phyloP scores from a whole-genome alignment of 1,139 yeast species.

The Suhomyces anneliseae region DNA sequence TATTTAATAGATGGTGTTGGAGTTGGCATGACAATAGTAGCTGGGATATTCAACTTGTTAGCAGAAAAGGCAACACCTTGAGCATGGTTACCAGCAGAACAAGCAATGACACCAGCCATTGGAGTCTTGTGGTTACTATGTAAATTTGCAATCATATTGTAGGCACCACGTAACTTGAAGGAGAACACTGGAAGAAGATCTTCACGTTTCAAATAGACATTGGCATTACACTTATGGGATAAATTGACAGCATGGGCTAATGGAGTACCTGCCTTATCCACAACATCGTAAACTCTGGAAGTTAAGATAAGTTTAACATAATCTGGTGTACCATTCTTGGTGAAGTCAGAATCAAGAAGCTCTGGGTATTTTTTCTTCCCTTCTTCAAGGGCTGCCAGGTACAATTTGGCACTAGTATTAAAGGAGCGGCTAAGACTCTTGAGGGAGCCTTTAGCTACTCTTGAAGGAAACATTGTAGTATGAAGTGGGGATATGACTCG shows the following conservation, averaged over 20 bases:
- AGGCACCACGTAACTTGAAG: constrained; percentile 95
- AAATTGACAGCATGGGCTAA: constrained; percentile 73
- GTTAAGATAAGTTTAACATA: constrained; percentile 86
- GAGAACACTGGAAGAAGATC: constrained; percentile 94
- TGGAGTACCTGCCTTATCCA: constrained; percentile 77
- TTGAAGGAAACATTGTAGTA: constrained; percentile 2
- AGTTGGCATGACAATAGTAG: constrained; percentile 97
- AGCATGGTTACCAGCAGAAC: constrained; percentile 99
- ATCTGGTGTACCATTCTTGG: constrained; percentile 76
- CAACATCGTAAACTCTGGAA: constrained; percentile 91
- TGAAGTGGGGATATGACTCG: not conserved
- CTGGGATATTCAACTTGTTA: constrained; percentile 76
- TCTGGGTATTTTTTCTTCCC: constrained; percentile 41
- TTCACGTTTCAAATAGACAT: constrained; percentile 80
- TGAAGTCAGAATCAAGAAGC: constrained; percentile 50
- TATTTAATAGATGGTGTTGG: constrained; percentile 95
- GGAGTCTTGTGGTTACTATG: constrained; percentile 57
- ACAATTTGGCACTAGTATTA: not conserved
- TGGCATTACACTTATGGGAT: constrained; percentile 70
- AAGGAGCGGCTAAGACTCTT: not conserved
- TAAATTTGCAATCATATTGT: constrained; percentile 91
- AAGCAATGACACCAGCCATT: constrained; percentile 89
- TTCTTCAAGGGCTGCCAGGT: not conserved
- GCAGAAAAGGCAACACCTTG: constrained; percentile 98
- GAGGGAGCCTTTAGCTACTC: not conserved